Evolutionary conservation across 148 eudicot genomes (phyloP).

Genomic region (Agrostemma githago): DNA sequence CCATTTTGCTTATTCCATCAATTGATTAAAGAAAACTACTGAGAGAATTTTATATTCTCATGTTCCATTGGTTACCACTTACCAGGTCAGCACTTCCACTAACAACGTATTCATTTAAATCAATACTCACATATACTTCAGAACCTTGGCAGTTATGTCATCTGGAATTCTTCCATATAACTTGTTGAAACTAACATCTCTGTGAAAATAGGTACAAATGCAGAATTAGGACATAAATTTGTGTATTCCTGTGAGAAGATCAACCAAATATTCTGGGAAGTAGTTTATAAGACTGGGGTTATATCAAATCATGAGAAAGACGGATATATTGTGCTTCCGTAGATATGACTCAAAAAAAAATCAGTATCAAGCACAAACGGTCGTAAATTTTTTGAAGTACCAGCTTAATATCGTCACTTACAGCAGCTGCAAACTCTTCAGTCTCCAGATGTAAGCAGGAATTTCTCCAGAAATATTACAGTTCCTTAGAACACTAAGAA

Average conservation of each 20-base stretch:
- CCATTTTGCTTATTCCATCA: neutral
- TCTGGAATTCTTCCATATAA: conserved; percentile 51
- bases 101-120: neutral
- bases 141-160: conserved; percentile 31
- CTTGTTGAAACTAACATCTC: conserved; percentile 69
- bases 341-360: neutral
- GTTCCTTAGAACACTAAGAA: conserved; percentile 56
- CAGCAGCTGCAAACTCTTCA: conserved; percentile 42
- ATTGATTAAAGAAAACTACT: neutral
- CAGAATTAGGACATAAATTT: conserved; percentile 3
- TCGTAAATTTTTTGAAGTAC: neutral
- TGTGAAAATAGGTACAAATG: conserved; percentile 24
- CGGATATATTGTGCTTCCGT: neutral
- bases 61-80: neutral
- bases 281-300: neutral
- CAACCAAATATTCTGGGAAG: neutral
- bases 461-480: conserved; percentile 65
- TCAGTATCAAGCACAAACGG: neutral
- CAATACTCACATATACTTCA: conserved; percentile 54
- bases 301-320: neutral
- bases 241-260: neutral
- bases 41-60: neutral
- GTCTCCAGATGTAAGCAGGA: conserved; percentile 51
- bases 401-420: conserved; percentile 32
- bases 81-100: neutral